Conservation (phyloP, 2,329 filamentous ascomycete genomes). For the Daldinia eschscholtzii region DNA sequence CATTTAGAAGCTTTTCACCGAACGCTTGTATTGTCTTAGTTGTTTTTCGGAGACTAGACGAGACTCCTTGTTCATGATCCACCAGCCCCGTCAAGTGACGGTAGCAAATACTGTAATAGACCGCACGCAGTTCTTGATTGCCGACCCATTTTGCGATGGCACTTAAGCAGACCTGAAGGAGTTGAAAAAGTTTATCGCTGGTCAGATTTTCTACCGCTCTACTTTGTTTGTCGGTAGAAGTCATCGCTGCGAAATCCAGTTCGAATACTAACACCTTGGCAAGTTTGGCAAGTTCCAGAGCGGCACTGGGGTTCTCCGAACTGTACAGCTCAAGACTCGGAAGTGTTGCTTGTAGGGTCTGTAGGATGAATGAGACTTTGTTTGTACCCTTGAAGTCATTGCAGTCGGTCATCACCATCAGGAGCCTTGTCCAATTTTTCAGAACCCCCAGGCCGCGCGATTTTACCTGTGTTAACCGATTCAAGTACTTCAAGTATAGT, state of each 20-base stretch:
- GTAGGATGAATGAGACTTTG: conserved; percentile 83
- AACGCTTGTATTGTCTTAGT: conserved; percentile 77
- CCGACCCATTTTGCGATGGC: conserved; percentile 81
- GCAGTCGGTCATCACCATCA: conserved; percentile 84
- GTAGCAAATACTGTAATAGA: conserved; percentile 93
- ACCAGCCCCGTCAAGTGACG: conserved; percentile 82
- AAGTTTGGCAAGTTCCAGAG: conserved; percentile 82
- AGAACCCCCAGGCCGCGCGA: conserved; percentile 75
- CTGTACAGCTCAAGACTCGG: conserved; percentile 87
- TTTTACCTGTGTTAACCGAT: conserved; percentile 71
- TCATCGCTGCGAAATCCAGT: conserved; percentile 68
- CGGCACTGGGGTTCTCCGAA: conserved; percentile 75
- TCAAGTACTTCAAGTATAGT: conserved; percentile 72
- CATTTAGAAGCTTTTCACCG: conserved; percentile 84
- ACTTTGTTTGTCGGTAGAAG: conserved; percentile 58
- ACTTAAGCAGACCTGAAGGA: conserved; percentile 88
- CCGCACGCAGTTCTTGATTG: conserved; percentile 78
- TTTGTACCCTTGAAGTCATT: conserved; percentile 81
- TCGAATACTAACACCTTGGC: conserved; percentile 79
- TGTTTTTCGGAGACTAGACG: conserved; percentile 68
- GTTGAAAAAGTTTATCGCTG: conserved; percentile 88
- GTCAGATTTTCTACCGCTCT: conserved; percentile 75
- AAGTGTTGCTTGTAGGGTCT: conserved; percentile 86
- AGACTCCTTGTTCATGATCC: conserved; percentile 63
- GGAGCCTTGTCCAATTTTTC: conserved; percentile 84